Evolutionary conservation across 768 basidiomycete species (phyloP), one percentile per base, ranked within the genome.

Genomic region (Agrocybe praecox): DNA sequence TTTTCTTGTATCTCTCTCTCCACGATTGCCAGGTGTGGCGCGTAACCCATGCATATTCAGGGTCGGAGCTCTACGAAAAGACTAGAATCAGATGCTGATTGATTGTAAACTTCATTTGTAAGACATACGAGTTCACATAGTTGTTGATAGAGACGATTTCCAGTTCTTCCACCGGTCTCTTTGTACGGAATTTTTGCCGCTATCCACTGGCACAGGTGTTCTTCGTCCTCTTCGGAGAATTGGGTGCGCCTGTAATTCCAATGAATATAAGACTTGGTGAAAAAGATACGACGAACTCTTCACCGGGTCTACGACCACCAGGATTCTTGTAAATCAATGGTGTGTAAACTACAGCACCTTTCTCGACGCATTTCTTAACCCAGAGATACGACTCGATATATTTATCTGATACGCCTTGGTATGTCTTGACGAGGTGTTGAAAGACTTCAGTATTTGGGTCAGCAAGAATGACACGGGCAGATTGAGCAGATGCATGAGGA

Each of bases 1-100:
- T 88, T 71, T 93, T 93, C 76, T 93, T 92, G 75, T 94, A 94
- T 24, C 92, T 80, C 66, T 94, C 91, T 23, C 92, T 83, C 91
- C 91, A 94, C 15, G 91, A 94, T 61, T 92, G 90, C 91, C 91
- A 94, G 2, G 90, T 92, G 67, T 94, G 91, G 15, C 90, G 85
- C 22, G 76, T 79, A 18, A 92, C 92, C 91, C 91, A 93, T 0
- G 81, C 76, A 63, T 84, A 92, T 59, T 90, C 89, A 1, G 89
- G 86, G 58, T 91, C 87, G 49, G 72, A 71, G 47, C 75, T 76
- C 90, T 92, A n/a, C n/a, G 61, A 14, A 22, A 53, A 18, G 32
- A 43, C 43, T 57, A 59, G 18, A 19, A 33, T 46, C 46, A 26
- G 33, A 45, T 7, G 4, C 53, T 47, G 29, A 55, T 3, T 12